Evolutionary conservation across 139 green algal species (phyloP).

Genomic region (Coccomyxa sp.): DNA sequence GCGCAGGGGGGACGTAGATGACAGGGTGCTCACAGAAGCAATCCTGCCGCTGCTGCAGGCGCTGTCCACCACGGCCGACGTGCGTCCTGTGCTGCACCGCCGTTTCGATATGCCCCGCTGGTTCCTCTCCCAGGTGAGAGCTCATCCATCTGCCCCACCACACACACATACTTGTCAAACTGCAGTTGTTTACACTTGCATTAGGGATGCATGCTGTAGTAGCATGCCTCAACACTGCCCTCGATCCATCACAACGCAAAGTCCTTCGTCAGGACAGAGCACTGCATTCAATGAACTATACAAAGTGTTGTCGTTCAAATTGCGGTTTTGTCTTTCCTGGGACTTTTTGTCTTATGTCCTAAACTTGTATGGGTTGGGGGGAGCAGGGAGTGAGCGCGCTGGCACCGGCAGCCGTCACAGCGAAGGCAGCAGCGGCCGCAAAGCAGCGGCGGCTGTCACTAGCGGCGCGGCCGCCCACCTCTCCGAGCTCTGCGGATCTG

Average conservation of each 20-base stretch:
- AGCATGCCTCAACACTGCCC: not conserved
- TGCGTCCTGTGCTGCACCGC: constrained; percentile 50
- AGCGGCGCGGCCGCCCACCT: not conserved
- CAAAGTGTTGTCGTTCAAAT: too few relatives aligned
- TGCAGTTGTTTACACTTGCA: not conserved
- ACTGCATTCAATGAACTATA: too few relatives aligned
- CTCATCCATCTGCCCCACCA: not conserved
- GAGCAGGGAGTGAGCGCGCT: too few relatives aligned
- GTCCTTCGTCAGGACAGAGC: too few relatives aligned
- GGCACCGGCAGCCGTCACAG: too few relatives aligned
- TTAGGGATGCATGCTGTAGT: not conserved
- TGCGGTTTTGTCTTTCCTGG: too few relatives aligned
- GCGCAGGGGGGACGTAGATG: constrained; percentile 69
- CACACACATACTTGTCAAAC: not conserved
- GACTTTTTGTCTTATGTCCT: too few relatives aligned
- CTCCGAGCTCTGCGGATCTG: not conserved
- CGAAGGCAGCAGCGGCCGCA: too few relatives aligned
- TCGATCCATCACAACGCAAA: too few relatives aligned
- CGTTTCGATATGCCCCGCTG: constrained; percentile 79
- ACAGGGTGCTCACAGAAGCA: constrained; percentile 73
- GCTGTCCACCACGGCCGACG: constrained; percentile 40
- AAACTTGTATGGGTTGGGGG: too few relatives aligned
- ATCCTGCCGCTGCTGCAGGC: constrained; percentile 75
- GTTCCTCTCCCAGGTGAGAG: constrained; percentile 27
- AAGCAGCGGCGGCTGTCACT: too few relatives aligned